phyloP scores from a whole-genome alignment of 805 yeast genomes.

The Cyberlindnera sargentensis region DNA sequence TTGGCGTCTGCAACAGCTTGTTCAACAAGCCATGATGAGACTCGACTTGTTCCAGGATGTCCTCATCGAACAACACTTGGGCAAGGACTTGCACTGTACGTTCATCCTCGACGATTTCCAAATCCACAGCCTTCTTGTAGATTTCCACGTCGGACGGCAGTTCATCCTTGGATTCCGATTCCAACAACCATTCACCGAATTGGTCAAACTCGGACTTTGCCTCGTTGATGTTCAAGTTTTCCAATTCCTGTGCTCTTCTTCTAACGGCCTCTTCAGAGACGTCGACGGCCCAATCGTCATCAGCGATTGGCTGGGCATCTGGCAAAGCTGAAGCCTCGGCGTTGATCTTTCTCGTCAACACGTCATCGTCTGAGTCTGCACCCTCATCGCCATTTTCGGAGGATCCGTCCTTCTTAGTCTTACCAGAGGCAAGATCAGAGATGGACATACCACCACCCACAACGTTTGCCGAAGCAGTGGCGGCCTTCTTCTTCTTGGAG shows the following conservation, averaged over 20 bases:
- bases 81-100: constrained; percentile 88
- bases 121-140: constrained; percentile 79
- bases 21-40: constrained; percentile 77
- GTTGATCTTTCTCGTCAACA: constrained; percentile 67
- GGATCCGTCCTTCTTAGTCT: constrained; percentile 21
- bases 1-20: constrained; percentile 61
- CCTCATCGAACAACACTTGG: constrained; percentile 77
- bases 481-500: constrained; percentile 54
- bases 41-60: constrained; percentile 63
- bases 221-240: constrained; percentile 44
- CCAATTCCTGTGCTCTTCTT: constrained; percentile 83
- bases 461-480: constrained; percentile 84
- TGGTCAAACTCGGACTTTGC: constrained; percentile 50
- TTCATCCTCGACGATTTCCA: constrained; percentile 63
- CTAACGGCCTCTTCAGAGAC: constrained; percentile 94
- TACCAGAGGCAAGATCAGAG: constrained; percentile 65
- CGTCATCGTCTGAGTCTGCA: constrained; percentile 62
- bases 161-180: constrained; percentile 45
- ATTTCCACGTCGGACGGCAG: constrained; percentile 84
- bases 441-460: constrained; percentile 83
- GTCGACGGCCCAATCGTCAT: constrained; percentile 97
- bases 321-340: constrained; percentile 74
- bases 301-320: constrained; percentile 59
- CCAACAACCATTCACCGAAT: constrained; percentile 84
- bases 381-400: constrained; percentile 33